These are phyloP conservation scores for Candolleomyces eurysporus DNA, from an alignment of 768 basidiomycete genomes.

Conservation along the genomic window DNA sequence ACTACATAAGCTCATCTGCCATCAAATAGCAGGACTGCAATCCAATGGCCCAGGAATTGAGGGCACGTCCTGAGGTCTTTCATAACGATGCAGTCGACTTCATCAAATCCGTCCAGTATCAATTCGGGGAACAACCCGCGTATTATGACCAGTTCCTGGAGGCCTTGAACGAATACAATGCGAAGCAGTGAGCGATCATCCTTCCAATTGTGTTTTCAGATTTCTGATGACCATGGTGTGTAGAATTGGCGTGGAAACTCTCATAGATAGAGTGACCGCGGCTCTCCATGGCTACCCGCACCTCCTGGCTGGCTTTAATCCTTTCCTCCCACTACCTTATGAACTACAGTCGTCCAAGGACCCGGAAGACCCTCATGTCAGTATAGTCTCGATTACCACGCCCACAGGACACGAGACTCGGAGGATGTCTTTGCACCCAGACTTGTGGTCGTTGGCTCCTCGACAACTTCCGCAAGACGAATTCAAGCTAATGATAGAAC, in stretches of 20 bases:
- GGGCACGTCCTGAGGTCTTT: too few relatives aligned
- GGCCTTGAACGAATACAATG: background rate
- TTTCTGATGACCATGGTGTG: background rate
- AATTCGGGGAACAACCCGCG: background rate
- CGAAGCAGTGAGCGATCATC: slow-evolving; percentile 1
- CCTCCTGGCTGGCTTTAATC: background rate
- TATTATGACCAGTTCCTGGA: background rate
- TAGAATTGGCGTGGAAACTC: background rate
- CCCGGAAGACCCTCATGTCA: background rate
- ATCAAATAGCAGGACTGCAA: background rate
- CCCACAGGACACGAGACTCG: background rate
- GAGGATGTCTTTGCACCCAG: background rate
- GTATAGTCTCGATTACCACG: background rate
- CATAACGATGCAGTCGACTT: background rate
- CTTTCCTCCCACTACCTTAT: background rate
- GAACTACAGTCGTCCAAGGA: background rate
- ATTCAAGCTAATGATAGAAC: background rate
- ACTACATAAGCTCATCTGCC: background rate
- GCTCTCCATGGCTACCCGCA: background rate
- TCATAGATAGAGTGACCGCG: background rate
- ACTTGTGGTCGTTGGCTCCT: background rate
- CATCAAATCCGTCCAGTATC: background rate
- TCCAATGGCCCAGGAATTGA: too few relatives aligned
- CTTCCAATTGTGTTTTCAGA: too few relatives aligned
- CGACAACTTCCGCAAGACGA: background rate